Evolutionary conservation across 1,139 yeast genomes (phyloP).

Genomic region (Lodderomyces oxycetoniae): DNA sequence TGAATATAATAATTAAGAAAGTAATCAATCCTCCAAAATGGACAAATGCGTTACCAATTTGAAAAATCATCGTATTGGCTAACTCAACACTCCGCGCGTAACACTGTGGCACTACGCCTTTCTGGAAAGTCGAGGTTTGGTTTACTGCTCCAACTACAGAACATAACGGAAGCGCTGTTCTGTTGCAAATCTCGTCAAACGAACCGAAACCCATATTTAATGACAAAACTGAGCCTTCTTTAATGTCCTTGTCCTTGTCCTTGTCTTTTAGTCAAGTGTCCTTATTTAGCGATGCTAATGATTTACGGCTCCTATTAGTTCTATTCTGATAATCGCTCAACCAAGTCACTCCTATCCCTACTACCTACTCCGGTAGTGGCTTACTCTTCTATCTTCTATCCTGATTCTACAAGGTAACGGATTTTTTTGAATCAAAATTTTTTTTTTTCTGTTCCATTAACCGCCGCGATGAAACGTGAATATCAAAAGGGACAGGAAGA

Average conservation of each 20-base stretch:
- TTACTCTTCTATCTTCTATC: too few relatives aligned
- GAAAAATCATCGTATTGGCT: conserved; percentile 88
- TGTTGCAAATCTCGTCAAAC: conserved; percentile 61
- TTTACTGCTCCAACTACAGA: conserved; percentile 49
- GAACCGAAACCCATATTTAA: conserved; percentile 60
- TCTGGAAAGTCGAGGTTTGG: conserved; percentile 24
- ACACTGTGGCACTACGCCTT: conserved; percentile 71
- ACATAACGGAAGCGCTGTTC: conserved; percentile 76
- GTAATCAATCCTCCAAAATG: conserved; percentile 71
- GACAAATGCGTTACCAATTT: conserved; percentile 83
- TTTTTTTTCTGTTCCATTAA: too few relatives aligned
- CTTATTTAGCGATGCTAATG: too few relatives aligned
- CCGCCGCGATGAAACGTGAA: too few relatives aligned
- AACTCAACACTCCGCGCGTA: conserved; percentile 81
- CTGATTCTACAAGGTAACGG: too few relatives aligned
- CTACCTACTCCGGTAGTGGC: too few relatives aligned
- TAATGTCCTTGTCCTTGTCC: not conserved
- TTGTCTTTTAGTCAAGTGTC: too few relatives aligned
- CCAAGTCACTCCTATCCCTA: too few relatives aligned
- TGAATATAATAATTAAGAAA: conserved; percentile 67
- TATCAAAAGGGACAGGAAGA: too few relatives aligned
- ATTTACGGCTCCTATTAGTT: too few relatives aligned
- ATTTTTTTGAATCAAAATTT: too few relatives aligned
- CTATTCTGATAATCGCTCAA: too few relatives aligned
- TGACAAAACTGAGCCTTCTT: not conserved